Conservation (phyloP, 2,329 filamentous ascomycete species). For the Lecanicillium sp. region DNA sequence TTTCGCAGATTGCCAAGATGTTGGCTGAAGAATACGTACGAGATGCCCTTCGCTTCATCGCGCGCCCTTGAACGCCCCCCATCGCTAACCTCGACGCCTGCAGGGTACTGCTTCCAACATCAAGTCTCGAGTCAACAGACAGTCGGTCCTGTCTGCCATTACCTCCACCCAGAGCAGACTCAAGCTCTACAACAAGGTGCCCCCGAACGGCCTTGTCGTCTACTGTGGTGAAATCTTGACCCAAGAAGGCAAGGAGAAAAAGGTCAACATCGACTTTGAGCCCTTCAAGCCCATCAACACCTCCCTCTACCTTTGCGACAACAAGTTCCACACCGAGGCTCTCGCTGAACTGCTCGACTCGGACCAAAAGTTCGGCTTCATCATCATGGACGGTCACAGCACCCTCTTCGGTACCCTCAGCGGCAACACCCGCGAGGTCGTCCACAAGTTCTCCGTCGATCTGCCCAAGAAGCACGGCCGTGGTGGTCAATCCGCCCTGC, state of each 20-base stretch:
- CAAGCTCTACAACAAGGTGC: constrained; percentile 98
- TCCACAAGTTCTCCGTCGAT: constrained; percentile 98
- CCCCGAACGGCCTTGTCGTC: constrained; percentile 92
- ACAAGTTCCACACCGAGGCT: constrained; percentile 99
- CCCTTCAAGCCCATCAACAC: constrained; percentile 99
- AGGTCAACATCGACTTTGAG: constrained; percentile 99
- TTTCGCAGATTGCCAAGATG: constrained; percentile 96
- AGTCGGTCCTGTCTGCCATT: constrained; percentile 95
- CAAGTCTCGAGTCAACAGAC: constrained; percentile 97
- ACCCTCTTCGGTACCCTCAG: constrained; percentile 94
- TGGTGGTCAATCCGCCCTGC: constrained; percentile 98
- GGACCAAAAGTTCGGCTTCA: constrained; percentile 98
- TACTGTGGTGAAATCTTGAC: constrained; percentile 99
- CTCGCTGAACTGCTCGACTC: constrained; percentile 95
- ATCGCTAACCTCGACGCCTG: constrained; percentile 7
- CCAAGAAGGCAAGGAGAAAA: constrained; percentile 94
- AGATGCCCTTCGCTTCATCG: constrained; percentile 17
- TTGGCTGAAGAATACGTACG: constrained; percentile 99
- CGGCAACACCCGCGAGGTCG: constrained; percentile 91
- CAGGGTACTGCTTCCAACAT: constrained; percentile 98
- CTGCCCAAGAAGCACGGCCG: constrained; percentile 99
- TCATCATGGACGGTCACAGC: constrained; percentile 99
- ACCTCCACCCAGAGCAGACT: constrained; percentile 98
- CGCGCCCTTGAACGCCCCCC: constrained; percentile 5
- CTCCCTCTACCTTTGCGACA: constrained; percentile 98